Conservation (phyloP, 2,329 filamentous ascomycete genomes). For the Zymoseptoria ardabiliae region DNA sequence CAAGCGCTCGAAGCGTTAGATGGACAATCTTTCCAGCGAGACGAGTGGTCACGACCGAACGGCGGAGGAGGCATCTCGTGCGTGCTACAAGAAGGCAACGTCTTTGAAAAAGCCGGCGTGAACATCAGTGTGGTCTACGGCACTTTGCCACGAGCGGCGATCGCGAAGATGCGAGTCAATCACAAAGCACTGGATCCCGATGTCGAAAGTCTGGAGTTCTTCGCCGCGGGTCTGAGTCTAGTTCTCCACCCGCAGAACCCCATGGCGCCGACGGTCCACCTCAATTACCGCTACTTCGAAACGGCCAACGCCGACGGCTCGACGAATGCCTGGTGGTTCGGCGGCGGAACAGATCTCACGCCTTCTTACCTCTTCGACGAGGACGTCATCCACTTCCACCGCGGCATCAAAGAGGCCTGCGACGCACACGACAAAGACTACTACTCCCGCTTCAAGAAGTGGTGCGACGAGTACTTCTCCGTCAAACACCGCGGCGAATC, state of each 20-base stretch:
- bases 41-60: constrained; percentile 80
- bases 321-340: constrained; percentile 94
- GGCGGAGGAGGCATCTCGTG: constrained; percentile 92
- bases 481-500: constrained; percentile 85
- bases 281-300: constrained; percentile 99
- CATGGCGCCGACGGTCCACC: constrained; percentile 93
- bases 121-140: constrained; percentile 95
- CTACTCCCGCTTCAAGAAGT: constrained; percentile 91
- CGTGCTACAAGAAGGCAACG: constrained; percentile 89
- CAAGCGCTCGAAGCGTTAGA: constrained; percentile 75
- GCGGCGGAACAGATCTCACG: constrained; percentile 88
- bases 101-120: constrained; percentile 96
- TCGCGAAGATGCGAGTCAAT: constrained; percentile 87
- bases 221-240: constrained; percentile 85
- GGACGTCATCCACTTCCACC: constrained; percentile 94
- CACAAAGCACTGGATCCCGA: constrained; percentile 80
- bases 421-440: constrained; percentile 88
- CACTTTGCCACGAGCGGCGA: constrained; percentile 75
- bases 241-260: constrained; percentile 92
- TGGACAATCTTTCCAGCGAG: constrained; percentile 70
- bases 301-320: constrained; percentile 77
- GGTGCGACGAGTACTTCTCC: constrained; percentile 97
- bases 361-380: constrained; percentile 94
- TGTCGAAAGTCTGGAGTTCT: constrained; percentile 84
- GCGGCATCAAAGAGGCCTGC: constrained; percentile 83